phyloP scores from a whole-genome alignment of 331 rosid genomes.

The Arachis monticola region DNA sequence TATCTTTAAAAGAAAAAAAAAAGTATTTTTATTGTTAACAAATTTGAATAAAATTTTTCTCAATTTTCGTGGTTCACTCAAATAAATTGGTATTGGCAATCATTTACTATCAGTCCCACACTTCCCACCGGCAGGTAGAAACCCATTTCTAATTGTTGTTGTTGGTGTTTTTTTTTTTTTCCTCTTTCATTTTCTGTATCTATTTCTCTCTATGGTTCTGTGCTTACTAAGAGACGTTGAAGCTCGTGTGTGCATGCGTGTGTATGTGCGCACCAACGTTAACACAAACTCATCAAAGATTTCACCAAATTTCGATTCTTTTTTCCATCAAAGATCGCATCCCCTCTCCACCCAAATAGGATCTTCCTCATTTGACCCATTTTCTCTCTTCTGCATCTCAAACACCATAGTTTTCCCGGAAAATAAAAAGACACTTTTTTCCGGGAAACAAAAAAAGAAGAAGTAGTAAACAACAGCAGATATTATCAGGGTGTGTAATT shows the following conservation, averaged over 20 bases:
- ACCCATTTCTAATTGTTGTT: background rate
- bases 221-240: conserved; percentile 11
- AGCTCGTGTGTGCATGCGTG: background rate
- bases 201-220: background rate
- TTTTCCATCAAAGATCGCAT: conserved; percentile 20
- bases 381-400: background rate
- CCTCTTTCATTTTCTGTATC: background rate
- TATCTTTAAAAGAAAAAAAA: too few relatives aligned
- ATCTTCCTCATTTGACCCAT: conserved; percentile 7
- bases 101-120: too few relatives aligned
- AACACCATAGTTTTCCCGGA: background rate
- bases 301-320: conserved; percentile 5
- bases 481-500: background rate
- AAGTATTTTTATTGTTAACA: too few relatives aligned
- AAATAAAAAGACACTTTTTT: background rate
- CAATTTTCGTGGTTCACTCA: too few relatives aligned
- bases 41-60: too few relatives aligned
- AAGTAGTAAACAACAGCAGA: background rate
- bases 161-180: background rate
- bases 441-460: background rate
- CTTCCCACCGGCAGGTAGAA: background rate
- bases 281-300: background rate
- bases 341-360: conserved; percentile 15
- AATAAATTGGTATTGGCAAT: too few relatives aligned
- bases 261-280: conserved; percentile 1